Base-by-base conservation (phyloP, 148 eudicot species). In the Agrostemma githago region DNA sequence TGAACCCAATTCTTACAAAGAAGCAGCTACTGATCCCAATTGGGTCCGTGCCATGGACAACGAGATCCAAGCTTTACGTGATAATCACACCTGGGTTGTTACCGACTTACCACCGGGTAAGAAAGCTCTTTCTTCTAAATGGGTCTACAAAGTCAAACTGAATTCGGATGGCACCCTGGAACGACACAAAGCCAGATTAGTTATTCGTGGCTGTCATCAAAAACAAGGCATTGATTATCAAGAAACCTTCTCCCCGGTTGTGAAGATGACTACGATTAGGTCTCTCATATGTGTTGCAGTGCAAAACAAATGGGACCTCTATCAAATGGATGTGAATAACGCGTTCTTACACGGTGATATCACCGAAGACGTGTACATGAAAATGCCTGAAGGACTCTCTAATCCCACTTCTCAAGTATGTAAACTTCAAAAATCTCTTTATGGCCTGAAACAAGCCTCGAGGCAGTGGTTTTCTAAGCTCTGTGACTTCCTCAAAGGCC, bases 381-480 rank as follows among this genome's bases (percentile, higher is more conserved):
- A 15, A 5, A 16, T 59, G 48, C 74, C 64, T 2, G 34, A 4
- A 0, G 53, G 74, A 1, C 2, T 71, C 0, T 0, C 65, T 4
- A 57, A 72, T 5, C 37, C 64, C 3, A 6, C 8, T 3, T 15
- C 6, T 5, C 4, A 38, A 19, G 65, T 72, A 0, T 72, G 74
- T 16, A 57, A 21, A 20, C 20, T 58, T 1, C 3, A 57, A 6
- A 72, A 72, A 11, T 38, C 48, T 15, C 9, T 72, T 0, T 58
- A 57, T 58, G 64, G 65, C 21, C 12, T 68, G 19, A 44, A 44
- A 19, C 71, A 68, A 42, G 54, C 71, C 0, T 42, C 71, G 6
- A 39, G 74, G 12, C 74, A 58, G n/a, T 72, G 64, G 64, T 58
- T 14, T 34, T 42, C 74, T 3, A 72, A 40, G 5, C 16, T 72